phyloP scores from a whole-genome alignment of 176 grass and related monocot species.

The Juncus effusus region DNA sequence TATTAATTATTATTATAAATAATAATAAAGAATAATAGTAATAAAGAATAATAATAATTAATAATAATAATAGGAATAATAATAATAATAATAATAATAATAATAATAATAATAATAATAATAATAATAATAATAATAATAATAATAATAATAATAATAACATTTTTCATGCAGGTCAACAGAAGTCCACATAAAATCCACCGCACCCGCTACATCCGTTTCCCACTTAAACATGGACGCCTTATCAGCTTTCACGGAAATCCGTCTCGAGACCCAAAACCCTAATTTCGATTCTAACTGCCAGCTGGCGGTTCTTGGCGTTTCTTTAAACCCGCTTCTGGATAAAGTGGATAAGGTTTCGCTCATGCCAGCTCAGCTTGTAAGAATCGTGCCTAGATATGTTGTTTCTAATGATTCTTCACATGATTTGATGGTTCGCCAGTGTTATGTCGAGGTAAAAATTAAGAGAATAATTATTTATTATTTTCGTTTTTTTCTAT shows the following conservation, averaged over 20 bases:
- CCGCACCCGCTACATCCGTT: slow-evolving; percentile 41
- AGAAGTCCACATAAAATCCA: slow-evolving; percentile 57
- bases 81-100: too few species aligned
- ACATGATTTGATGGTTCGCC: slow-evolving; percentile 54
- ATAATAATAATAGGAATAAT: too few species aligned
- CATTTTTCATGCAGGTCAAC: slow-evolving; percentile 49
- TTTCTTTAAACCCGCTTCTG: slow-evolving; percentile 47
- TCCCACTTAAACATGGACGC: slow-evolving; percentile 55
- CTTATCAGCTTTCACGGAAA: slow-evolving; percentile 73
- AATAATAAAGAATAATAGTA: too few species aligned
- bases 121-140: too few species aligned
- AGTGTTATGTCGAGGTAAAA: slow-evolving; percentile 64
- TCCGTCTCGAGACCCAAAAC: slow-evolving; percentile 59
- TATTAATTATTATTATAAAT: too few species aligned
- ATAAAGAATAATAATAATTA: too few species aligned
- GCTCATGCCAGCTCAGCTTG: slow-evolving; percentile 51
- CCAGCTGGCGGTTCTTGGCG: slow-evolving; percentile 51
- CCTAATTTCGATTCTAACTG: slow-evolving; percentile 19
- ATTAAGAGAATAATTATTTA: too few species aligned
- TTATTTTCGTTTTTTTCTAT: too few species aligned
- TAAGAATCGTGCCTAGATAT: slow-evolving; percentile 74
- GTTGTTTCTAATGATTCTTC: slow-evolving; percentile 63
- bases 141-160: too few species aligned
- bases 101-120: too few species aligned
- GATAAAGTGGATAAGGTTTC: slow-evolving; percentile 10